Evolutionary conservation across 2,329 filamentous ascomycete genomes (phyloP), one percentile per base, ranked within the genome.

Genomic region (Trichoderma atrobrunneum): DNA sequence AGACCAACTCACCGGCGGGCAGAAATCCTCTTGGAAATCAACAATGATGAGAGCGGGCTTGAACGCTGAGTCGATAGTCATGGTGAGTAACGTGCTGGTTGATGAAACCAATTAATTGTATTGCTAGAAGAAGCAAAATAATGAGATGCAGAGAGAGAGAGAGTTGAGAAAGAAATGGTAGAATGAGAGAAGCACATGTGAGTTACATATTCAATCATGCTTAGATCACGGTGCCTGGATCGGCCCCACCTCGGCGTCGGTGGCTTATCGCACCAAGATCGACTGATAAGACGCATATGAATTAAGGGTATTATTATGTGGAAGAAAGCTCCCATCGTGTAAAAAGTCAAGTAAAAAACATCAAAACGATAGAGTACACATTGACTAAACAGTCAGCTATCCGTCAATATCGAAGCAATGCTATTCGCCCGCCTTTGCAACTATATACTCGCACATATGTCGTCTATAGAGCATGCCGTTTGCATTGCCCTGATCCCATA

Each of bases 21-120:
- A 97, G 81, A 98, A 98, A 84, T 98, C 95, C 81, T 98, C 92
- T 82, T 98, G 96, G 78, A 97, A 87, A 81, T 98, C 95, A 68
- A 97, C 91, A 12, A 97, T 87, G 62, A 97, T 82, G 28, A 90
- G 82, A 3, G 87, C 87, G 4, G 88, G 85, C 64, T 78, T 83
- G 73, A 87, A 87, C 5, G 73, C 18, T 5, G 54, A 11, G 3
- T 70, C 12, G 7, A 14, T 1, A 39, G 21, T 26, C 59, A 70
- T 70, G n/a, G n/a, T 10, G 18, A 24, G 6, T 16, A 11, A 26
- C 1, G 3, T 21, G 18, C 18, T n/a, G 8, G 0, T 21, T 51
- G 10, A 48, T 48, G 16, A 3, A 18, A 48, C 4, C 3, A 48
- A 2, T 0, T 7, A 48, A 2, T 0, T 7, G 16, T 10, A n/a